Percentiles rank a stretch among this genome's conserved stretches.
Evolutionary conservation across 2,329 filamentous ascomycete species (phyloP).

Genomic region (Coleophoma crateriformis): DNA sequence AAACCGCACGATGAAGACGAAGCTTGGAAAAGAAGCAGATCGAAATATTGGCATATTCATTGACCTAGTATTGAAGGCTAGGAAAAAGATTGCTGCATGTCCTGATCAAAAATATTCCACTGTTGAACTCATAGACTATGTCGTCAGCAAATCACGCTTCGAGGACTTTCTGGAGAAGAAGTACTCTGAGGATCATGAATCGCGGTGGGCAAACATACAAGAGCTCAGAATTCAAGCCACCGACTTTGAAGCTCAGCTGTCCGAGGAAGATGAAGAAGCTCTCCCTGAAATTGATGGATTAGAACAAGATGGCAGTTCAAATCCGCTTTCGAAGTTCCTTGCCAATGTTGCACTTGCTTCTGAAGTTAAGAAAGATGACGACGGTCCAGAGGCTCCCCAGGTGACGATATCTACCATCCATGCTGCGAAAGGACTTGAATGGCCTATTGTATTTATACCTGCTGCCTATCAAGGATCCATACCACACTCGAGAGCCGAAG

Average conservation of each 20-base stretch:
- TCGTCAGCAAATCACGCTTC: slow-evolving; percentile 63
- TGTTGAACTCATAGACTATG: slow-evolving; percentile 40
- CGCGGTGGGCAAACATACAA: slow-evolving; percentile 81
- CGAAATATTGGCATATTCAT: slow-evolving; percentile 54
- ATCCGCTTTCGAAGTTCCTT: slow-evolving; percentile 70
- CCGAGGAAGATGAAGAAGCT: slow-evolving; percentile 41
- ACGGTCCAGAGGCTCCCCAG: slow-evolving; percentile 50
- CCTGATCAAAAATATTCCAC: slow-evolving; percentile 10
- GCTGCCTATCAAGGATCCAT: slow-evolving; percentile 87
- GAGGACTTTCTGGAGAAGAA: slow-evolving; percentile 67
- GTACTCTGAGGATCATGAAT: slow-evolving; percentile 69
- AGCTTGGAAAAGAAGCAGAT: slow-evolving; percentile 47
- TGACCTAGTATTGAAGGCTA: slow-evolving; percentile 51
- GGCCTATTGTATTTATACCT: slow-evolving; percentile 92
- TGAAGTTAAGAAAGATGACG: slow-evolving; percentile 62
- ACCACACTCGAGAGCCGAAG: slow-evolving; percentile 80
- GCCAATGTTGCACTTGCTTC: slow-evolving; percentile 84
- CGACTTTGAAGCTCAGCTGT: slow-evolving; percentile 49
- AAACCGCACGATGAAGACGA: slow-evolving; percentile 41
- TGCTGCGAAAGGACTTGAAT: slow-evolving; percentile 91
- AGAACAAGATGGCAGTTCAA: slow-evolving; percentile 60
- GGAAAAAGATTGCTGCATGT: slow-evolving; percentile 41
- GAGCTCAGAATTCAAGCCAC: slow-evolving; percentile 77
- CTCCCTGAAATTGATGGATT: slow-evolving; percentile 67
- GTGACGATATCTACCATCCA: slow-evolving; percentile 96